phyloP scores from a whole-genome alignment of 2,329 filamentous ascomycete genomes.

The Huntiella moniliformis region DNA sequence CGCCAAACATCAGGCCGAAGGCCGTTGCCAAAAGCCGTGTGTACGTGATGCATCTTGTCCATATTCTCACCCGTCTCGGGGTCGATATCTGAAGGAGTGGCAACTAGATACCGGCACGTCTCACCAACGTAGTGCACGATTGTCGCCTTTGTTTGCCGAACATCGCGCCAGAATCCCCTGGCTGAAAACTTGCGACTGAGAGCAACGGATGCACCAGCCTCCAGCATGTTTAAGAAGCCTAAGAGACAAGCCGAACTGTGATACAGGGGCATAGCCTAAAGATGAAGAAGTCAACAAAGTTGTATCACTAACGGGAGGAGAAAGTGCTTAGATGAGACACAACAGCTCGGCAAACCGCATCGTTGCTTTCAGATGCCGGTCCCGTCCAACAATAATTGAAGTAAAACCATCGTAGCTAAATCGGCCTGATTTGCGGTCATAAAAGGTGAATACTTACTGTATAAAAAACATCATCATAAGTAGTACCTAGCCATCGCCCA shows the following conservation, averaged over 20 bases:
- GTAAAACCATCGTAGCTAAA: too few species aligned
- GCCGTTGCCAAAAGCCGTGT: conserved; percentile 66
- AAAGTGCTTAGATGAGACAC: too few species aligned
- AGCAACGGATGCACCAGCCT: conserved; percentile 45
- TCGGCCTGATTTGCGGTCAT: too few species aligned
- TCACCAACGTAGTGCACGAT: conserved; percentile 78
- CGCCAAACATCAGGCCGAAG: conserved; percentile 75
- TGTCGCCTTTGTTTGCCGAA: conserved; percentile 50
- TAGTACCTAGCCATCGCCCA: conserved; percentile 36
- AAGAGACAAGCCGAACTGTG: conserved; percentile 62
- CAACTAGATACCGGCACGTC: conserved; percentile 64
- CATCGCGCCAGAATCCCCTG: conserved; percentile 57
- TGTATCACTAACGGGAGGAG: too few species aligned
- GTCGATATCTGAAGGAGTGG: conserved; percentile 43
- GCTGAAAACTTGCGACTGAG: conserved; percentile 65
- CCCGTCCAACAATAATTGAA: too few species aligned
- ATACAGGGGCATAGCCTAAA: conserved; percentile 70
- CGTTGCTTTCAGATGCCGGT: too few species aligned
- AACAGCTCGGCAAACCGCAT: too few species aligned
- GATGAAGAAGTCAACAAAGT: too few species aligned
- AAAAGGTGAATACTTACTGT: conserved; percentile 32
- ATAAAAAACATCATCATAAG: conserved; percentile 49
- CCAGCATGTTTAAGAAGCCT: conserved; percentile 43
- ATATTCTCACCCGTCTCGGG: conserved; percentile 45
- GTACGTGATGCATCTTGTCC: conserved; percentile 56